phyloP scores from a whole-genome alignment of 108 stramenopile species.

The Epithemia pelagica region DNA sequence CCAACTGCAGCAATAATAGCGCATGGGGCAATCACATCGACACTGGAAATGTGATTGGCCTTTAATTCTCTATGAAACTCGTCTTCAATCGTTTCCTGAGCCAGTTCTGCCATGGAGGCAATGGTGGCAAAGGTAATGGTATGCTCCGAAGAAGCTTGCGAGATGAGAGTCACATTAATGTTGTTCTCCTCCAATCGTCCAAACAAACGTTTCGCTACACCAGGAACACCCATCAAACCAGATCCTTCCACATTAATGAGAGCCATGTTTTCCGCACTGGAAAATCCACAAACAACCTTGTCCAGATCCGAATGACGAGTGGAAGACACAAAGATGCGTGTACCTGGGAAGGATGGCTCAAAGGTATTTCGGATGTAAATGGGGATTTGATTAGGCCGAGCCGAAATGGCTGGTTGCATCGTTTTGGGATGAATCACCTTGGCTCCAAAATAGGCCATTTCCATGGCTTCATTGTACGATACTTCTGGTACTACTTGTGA shows the following conservation, averaged over 20 bases:
- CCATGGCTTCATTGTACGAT: constrained; percentile 89
- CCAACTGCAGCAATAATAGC: constrained; percentile 89
- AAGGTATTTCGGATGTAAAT: constrained; percentile 89
- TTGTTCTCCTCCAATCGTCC: constrained; percentile 56
- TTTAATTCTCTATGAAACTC: constrained; percentile 70
- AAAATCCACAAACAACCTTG: constrained; percentile 76
- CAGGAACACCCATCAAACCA: constrained; percentile 79
- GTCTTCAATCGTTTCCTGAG: constrained; percentile 60
- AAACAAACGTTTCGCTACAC: constrained; percentile 72
- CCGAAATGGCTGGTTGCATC: constrained; percentile 69
- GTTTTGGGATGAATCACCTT: constrained; percentile 90
- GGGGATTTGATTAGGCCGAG: constrained; percentile 61
- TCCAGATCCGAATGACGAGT: constrained; percentile 37
- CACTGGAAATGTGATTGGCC: constrained; percentile 37
- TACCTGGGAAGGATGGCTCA: constrained; percentile 69
- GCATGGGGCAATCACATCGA: constrained; percentile 56
- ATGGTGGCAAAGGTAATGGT: constrained; percentile 74
- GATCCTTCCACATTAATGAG: constrained; percentile 85
- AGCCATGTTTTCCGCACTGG: constrained; percentile 81
- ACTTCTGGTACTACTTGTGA: constrained; percentile 63
- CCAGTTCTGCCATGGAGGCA: constrained; percentile 36
- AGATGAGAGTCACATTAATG: constrained; percentile 76
- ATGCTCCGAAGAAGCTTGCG: constrained; percentile 86
- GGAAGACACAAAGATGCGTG: constrained; percentile 59
- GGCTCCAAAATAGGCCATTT: constrained; percentile 91